Evolutionary conservation across 495 filamentous ascomycete species (phyloP), one percentile per base, ranked within the genome.

Genomic region (Sporormia fimetaria): DNA sequence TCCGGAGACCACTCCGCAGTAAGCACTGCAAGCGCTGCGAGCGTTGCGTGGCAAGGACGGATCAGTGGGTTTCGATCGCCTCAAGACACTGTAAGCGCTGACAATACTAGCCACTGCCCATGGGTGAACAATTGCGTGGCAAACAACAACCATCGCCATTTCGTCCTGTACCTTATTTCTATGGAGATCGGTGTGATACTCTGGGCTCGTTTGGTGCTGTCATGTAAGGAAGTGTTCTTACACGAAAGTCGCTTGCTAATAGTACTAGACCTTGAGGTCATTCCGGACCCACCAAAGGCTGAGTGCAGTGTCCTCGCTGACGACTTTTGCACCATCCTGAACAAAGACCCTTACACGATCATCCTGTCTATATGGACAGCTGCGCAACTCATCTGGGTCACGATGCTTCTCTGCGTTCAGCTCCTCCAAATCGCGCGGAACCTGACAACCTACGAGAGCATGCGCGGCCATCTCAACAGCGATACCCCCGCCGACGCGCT

Each of bases 111-210:
- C 54, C 90, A 98, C 58, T 98, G 90, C 54, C 90, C 90, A 0
- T 98, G 90, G 90, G 85, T 95, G 25, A 79, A 90, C 60, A 95
- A 94, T 63, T 98, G 90, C 56, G 74, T 98, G 26, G 90, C 82
- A 28, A 70, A 87, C 26, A 95, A 94, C 56, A 98, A 98, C 57
- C 78, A 93, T 51, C 77, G 90, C 3, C 92, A 95, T 54, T 98
- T 98, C 63, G 80, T 94, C 42, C 60, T 94, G 16, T 98, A 94
- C 56, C 69, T 95, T 22, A 59, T 85, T 14, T 80, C 63, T 47
- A 62, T 96, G 27, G 78, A 86, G 50, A 47, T 81, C 14, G 84
- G 83, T 20, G 79, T 96, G 38, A 45, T 82, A 9, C 46, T 77
- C 5, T 80, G 81, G 35, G 34, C 59, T 23, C 33, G 41, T 39